phyloP scores from a whole-genome alignment of 192 early-diverging fungal species.

The Backusella tarrabulga region DNA sequence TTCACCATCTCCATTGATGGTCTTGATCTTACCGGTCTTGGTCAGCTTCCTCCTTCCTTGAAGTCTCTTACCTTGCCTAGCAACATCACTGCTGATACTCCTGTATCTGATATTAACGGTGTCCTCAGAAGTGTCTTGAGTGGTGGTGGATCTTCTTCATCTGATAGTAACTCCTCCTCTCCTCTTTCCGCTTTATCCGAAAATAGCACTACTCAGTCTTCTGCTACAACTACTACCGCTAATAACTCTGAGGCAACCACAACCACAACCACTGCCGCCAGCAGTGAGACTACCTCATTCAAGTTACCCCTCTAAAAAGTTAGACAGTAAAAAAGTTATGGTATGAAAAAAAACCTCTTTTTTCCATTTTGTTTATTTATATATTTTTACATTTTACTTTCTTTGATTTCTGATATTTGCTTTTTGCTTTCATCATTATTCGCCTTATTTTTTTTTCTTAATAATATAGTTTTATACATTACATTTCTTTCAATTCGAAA shows the following conservation, averaged over 20 bases:
- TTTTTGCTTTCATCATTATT: neutral
- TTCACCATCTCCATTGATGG: neutral
- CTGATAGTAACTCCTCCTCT: neutral
- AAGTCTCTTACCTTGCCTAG: neutral
- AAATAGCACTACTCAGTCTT: neutral
- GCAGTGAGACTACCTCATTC: neutral
- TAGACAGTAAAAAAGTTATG: constrained; percentile 2
- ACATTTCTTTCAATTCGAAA: neutral
- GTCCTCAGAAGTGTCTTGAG: neutral
- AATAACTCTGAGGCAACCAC: neutral
- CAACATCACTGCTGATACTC: neutral
- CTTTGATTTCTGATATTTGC: neutral
- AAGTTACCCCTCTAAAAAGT: neutral
- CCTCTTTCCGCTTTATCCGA: neutral
- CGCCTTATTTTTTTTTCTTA: neutral
- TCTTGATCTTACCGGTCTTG: neutral
- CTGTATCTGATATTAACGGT: neutral
- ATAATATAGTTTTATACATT: constrained; percentile 4
- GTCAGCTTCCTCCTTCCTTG: neutral
- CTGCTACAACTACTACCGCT: neutral
- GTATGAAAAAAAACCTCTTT: neutral
- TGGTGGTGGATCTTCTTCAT: neutral
- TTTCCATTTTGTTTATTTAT: neutral
- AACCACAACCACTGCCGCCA: neutral
- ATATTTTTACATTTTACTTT: neutral